Base-by-base conservation (phyloP, 768 basidiomycete genomes). In the Arthromyces matolae region DNA sequence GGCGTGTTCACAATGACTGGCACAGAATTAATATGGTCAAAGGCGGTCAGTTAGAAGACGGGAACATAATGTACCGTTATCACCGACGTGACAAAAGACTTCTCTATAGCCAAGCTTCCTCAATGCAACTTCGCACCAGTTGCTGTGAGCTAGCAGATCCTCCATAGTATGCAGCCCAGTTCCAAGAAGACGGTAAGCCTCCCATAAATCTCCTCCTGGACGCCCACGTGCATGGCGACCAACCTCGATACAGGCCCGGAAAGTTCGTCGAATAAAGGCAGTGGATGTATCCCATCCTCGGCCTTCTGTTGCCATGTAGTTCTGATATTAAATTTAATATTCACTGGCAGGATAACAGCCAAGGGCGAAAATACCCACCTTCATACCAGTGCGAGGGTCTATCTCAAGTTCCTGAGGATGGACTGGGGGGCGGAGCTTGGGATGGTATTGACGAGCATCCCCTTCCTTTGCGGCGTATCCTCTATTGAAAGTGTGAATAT, bases 31-130 rank as follows among this genome's bases (percentile, higher is more conserved):
- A 27, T 32, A 56, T 42, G 7, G 28, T 27, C 18, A 27, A 33
- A 12, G 23, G 27, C 24, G 7, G 13, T 6, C 33, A 34, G 24
- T 25, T 8, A 7, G 18, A 5, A 33, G 13, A 24, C 29, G 44
- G 38, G 10, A 3, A 8, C 25, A 24, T 43, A 7, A 25, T 8
- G 27, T 47, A 71, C 77, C 77, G 51, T 74, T 71, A 34, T 84
- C 80, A 12, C 89, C 88, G 39, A 91, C 86, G 63, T 91, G 88
- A 49, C 83, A 83, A 65, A 91, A 91, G 13, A 90, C 84, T 34
- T 86, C 72, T 13, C 68, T 50, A 60, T 88, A 71, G 0, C 89
- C 89, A 69, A 89, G 71, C 52, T 81, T 83, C 52, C 79, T 74
- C 7, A 91, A 72, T 0, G 77, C 78, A 9, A 90, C 68, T 64